Conservation (phyloP, 345 rosid genomes). For the Populus nigra region DNA sequence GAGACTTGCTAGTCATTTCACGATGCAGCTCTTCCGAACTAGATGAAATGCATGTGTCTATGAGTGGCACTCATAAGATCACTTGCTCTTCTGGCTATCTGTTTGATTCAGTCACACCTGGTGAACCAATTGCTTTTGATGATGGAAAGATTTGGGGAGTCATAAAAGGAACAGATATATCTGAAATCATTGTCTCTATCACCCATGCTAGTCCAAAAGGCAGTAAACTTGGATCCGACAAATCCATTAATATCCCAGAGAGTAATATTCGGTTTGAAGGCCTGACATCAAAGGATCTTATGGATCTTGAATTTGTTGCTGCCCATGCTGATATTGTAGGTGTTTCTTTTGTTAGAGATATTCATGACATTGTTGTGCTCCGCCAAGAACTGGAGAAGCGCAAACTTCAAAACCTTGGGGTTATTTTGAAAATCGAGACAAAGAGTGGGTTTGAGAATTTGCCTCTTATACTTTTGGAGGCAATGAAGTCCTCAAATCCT, state of each 20-base stretch:
- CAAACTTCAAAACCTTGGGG: constrained; percentile 47
- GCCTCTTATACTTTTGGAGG: constrained; percentile 51
- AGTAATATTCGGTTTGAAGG: constrained; percentile 58
- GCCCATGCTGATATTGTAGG: constrained; percentile 73
- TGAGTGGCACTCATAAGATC: constrained; percentile 42
- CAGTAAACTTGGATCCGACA: constrained; percentile 64
- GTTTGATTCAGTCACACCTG: constrained; percentile 59
- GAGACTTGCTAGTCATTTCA: constrained; percentile 55
- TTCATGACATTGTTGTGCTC: constrained; percentile 50
- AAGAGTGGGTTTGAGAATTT: constrained; percentile 50
- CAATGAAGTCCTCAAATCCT: constrained; percentile 63
- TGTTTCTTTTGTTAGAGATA: constrained; percentile 55
- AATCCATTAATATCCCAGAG: constrained; percentile 64
- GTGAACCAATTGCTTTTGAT: constrained; percentile 63
- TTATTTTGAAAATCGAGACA: constrained; percentile 66
- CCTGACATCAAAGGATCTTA: constrained; percentile 64
- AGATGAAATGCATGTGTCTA: constrained; percentile 23
- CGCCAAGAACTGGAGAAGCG: constrained; percentile 51
- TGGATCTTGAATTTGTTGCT: constrained; percentile 62
- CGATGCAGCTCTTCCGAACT: constrained; percentile 34
- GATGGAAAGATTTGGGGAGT: constrained; percentile 70
- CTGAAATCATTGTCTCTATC: constrained; percentile 58
- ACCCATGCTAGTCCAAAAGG: constrained; percentile 59
- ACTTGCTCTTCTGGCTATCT: constrained; percentile 58
- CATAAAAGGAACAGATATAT: constrained; percentile 50